A percentile compares a stretch with the other conserved stretches of the same genome.
Evolutionary conservation across 192 early-diverging fungal genomes (phyloP).

Genomic region (Coemansia sp.): DNA sequence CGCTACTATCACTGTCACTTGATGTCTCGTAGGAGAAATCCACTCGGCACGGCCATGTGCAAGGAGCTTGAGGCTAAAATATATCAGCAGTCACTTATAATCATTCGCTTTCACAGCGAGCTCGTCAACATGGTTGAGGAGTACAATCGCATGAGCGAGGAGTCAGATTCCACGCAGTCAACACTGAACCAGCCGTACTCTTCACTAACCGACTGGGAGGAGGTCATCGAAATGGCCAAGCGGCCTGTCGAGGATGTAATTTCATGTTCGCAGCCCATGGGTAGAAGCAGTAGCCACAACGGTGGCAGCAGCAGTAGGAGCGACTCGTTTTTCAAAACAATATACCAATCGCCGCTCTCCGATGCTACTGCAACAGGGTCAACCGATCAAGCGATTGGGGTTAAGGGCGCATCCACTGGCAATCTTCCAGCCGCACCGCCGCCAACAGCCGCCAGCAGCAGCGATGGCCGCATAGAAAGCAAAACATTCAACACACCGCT

Average conservation of each 20-base stretch:
- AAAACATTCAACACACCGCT: not conserved
- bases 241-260: constrained; percentile 19
- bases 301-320: constrained; percentile 16
- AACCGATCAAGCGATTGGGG: constrained; percentile 12
- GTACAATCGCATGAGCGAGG: constrained; percentile 34
- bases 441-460: not conserved
- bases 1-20: not conserved
- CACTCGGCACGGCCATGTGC: constrained; percentile 46
- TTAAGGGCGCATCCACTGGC: not conserved
- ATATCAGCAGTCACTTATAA: constrained; percentile 38
- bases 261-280: not conserved
- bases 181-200: constrained; percentile 16
- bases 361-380: constrained; percentile 24
- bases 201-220: constrained; percentile 48
- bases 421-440: not conserved
- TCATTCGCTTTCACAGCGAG: constrained; percentile 25
- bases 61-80: constrained; percentile 36
- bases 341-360: constrained; percentile 23
- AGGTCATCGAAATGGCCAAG: constrained; percentile 49
- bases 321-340: constrained; percentile 20
- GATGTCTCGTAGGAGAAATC: constrained; percentile 35
- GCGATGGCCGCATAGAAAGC: not conserved
- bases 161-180: constrained; percentile 9
- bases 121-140: constrained; percentile 27
- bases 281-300: constrained; percentile 14